Base-by-base conservation (phyloP, 805 yeast genomes). In the Clavispora santaluciae region DNA sequence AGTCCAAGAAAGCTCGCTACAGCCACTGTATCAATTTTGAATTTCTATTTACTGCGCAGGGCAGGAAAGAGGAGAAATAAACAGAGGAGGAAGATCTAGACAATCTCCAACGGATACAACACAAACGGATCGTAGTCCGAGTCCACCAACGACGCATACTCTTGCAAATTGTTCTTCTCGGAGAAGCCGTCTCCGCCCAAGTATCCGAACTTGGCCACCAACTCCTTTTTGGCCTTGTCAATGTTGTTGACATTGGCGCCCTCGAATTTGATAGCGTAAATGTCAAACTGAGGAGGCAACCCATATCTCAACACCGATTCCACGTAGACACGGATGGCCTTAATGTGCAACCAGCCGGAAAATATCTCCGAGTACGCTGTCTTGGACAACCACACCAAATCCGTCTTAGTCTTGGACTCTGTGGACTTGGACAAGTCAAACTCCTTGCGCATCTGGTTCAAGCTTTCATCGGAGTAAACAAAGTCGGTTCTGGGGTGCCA, bases 111-210 rank as follows among this genome's bases (percentile, higher is more conserved):
- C 28, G 75, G 76, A 62, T 87, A 91, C 51, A 93, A 65, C 39
- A 91, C 99, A 67, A 93, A 93, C 39, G 98, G 98, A 66, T 91
- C 96, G 62, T 91, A 91, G 43, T 91, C 97, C 22, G 91, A 80
- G 64, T 93, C 99, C 37, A 89, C 96, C 55, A 93, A 68, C 2
- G 95, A 79, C 9, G 96, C 91, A 62, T 86, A 93, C 61, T 91
- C 98, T 51, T 82, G 78, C 55, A 91, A 73, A 35, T 78, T 80
- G 58, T 83, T 87, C 53, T 82, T 79, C 48, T 77, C 72, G 24
- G 75, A 68, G 56, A 86, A 86, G 0, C 96, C 96, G 54, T 82
- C 86, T 22, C 98, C 98, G 25, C 95, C 96, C 42, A 93, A 72
- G 63, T 85, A 91, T 6, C 95, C 95, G 59, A 83, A 93, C 57